Evolutionary conservation across 139 green algal genomes (phyloP), one percentile per base, ranked within the genome.

Genomic region (Haematococcus sp.): DNA sequence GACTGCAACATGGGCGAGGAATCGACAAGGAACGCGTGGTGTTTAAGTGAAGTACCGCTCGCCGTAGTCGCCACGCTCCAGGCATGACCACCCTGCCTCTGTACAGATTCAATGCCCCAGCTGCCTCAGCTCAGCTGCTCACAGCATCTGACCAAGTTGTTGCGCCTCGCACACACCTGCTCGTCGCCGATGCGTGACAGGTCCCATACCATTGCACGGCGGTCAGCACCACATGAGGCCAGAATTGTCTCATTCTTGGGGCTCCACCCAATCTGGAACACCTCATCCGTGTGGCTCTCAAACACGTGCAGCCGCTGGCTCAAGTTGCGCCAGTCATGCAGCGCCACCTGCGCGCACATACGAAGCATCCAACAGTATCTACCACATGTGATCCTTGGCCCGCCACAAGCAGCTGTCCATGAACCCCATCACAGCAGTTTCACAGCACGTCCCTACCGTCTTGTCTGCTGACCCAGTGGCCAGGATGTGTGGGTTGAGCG

Each of bases 141-240:
- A n/a, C n/a, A n/a, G n/a, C n/a, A n/a, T n/a, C n/a, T n/a, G n/a
- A n/a, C n/a, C n/a, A n/a, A n/a, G n/a, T n/a, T n/a, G n/a, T n/a
- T n/a, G n/a, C n/a, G n/a, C n/a, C n/a, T n/a, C n/a, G n/a, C n/a
- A n/a, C n/a, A n/a, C n/a, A n/a, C n/a, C 89, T 96, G 94, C 80
- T 98, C 93, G 32, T 96, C 94, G 7, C 96, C 96, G 68, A 98
- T 98, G 51, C 89, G 84, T 32, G 85, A 94, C 15, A 99, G 83
- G 83, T 99, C 96, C 96, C 96, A 99, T 19, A 99, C 86, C 90
- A 98, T 97, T 34, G 99, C 82, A 4, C 96, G 87, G 17, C 95
- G 77, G 79, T 99, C 96, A 1, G 96, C 96, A 1, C 94, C 96
- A 70, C 92, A 98, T 20, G 91, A 97, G 2, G 91, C 87, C 40